A percentile compares a stretch with the other conserved stretches of the same genome.
Conservation (phyloP, 495 filamentous ascomycete species). For the Podospora tetraspora region DNA sequence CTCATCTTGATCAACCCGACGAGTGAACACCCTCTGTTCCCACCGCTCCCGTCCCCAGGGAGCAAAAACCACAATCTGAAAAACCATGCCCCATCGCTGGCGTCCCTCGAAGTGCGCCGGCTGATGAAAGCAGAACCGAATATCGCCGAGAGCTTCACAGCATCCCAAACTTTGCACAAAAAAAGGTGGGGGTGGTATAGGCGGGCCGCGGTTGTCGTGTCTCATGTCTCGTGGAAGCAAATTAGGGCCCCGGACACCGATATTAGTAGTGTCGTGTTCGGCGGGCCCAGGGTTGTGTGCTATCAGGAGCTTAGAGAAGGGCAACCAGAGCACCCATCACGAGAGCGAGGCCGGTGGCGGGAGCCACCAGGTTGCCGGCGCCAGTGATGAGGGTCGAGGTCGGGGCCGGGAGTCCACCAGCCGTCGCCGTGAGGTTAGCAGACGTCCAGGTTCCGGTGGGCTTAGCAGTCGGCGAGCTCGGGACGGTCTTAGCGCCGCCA, state of each 20-base stretch:
- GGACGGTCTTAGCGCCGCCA: conserved; percentile 19
- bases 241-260: conserved; percentile 10
- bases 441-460: background rate
- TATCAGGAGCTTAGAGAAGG: conserved; percentile 32
- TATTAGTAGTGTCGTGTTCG: conserved; percentile 5
- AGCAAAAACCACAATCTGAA: conserved; percentile 15
- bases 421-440: background rate
- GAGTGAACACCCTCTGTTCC: conserved; percentile 18
- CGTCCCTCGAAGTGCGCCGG: conserved; percentile 16
- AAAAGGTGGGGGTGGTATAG: conserved; percentile 8
- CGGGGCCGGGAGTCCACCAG: conserved; percentile 7
- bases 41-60: conserved; percentile 10
- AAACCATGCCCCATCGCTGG: conserved; percentile 11
- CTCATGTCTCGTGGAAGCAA: conserved; percentile 34
- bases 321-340: conserved; percentile 26
- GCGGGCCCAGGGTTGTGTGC: conserved; percentile 20
- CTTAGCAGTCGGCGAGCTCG: conserved; percentile 7
- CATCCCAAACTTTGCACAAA: conserved; percentile 30
- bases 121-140: conserved; percentile 4
- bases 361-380: conserved; percentile 21
- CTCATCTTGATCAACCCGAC: conserved; percentile 18
- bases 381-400: conserved; percentile 13
- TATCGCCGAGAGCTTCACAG: conserved; percentile 18
- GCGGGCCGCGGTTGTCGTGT: conserved; percentile 27
- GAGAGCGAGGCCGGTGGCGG: conserved; percentile 25